Evolutionary conservation across 2,329 filamentous ascomycete species (phyloP).

Genomic region (Alternaria solani): DNA sequence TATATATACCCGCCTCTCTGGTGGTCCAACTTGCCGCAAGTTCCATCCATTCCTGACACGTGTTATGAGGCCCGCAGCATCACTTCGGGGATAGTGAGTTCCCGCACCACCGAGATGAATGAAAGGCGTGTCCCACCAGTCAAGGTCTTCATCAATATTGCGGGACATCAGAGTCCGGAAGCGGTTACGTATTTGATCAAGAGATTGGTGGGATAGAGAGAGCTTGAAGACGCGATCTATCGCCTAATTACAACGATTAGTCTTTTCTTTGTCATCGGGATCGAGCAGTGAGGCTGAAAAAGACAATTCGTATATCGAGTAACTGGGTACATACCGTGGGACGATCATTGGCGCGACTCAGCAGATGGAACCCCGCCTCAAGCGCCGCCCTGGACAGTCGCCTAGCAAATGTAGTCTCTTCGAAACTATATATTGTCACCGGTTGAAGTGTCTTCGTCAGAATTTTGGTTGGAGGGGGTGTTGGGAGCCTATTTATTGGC

Average conservation of each 20-base stretch:
- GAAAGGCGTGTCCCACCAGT: constrained; percentile 68
- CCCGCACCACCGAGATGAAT: constrained; percentile 73
- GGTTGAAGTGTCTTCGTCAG: constrained; percentile 43
- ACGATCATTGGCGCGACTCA: constrained; percentile 55
- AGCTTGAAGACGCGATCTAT: constrained; percentile 71
- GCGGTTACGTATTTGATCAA: constrained; percentile 50
- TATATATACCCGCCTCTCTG: constrained; percentile 38
- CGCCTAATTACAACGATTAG: constrained; percentile 13
- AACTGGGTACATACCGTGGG: constrained; percentile 24
- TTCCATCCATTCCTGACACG: constrained; percentile 44
- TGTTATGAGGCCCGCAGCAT: constrained; percentile 48
- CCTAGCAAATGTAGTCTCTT: constrained; percentile 74
- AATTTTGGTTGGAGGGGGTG: constrained; percentile 30
- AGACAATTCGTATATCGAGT: not conserved
- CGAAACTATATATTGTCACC: constrained; percentile 66
- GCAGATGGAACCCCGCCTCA: constrained; percentile 69
- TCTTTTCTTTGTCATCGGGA: not conserved
- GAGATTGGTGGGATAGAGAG: constrained; percentile 65
- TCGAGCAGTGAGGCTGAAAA: not conserved
- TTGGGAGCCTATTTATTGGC: constrained; percentile 34
- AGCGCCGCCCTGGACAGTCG: constrained; percentile 71
- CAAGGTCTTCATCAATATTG: constrained; percentile 59
- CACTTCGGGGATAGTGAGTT: constrained; percentile 65
- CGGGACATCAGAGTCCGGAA: constrained; percentile 53
- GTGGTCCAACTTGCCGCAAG: constrained; percentile 44